phyloP scores from a whole-genome alignment of 352 stramenopile genomes.

The Globisporangium nagaii region DNA sequence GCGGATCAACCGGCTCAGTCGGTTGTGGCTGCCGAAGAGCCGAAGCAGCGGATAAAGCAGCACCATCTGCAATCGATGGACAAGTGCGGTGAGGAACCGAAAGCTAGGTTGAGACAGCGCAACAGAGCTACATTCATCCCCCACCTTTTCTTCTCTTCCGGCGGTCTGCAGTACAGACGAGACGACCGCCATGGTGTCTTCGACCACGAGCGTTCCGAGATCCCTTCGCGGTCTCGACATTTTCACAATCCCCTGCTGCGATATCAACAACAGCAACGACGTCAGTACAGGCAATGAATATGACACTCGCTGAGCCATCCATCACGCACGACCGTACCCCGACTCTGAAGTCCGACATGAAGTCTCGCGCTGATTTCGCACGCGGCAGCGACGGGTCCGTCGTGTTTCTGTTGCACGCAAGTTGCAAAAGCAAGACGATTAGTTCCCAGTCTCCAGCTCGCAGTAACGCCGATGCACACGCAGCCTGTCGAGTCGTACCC shows the following conservation, averaged over 20 bases:
- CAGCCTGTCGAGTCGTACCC: background rate
- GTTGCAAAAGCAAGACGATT: no score
- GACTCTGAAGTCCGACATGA: slow-evolving; percentile 26
- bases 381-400: slow-evolving; percentile 12
- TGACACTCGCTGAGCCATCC: background rate
- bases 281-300: slow-evolving; percentile 7
- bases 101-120: no score
- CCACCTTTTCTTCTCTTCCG: slow-evolving; percentile 65
- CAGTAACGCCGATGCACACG: no score
- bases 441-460: no score
- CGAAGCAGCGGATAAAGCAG: slow-evolving; percentile 58
- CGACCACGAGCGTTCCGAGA: slow-evolving; percentile 44
- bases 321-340: slow-evolving; percentile 10
- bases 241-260: slow-evolving; percentile 9
- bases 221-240: slow-evolving; percentile 30
- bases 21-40: slow-evolving; percentile 54
- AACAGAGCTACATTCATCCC: background rate
- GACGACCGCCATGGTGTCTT: slow-evolving; percentile 70
- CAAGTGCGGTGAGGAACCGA: no score
- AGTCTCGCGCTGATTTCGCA: slow-evolving; percentile 38
- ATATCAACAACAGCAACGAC: background rate
- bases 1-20: slow-evolving; percentile 52
- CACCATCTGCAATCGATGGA: slow-evolving; percentile 28
- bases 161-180: slow-evolving; percentile 75
- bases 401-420: background rate